These are phyloP conservation scores for Russula vinacea DNA, from an alignment of 768 basidiomycete genomes.

Conservation along the genomic window DNA sequence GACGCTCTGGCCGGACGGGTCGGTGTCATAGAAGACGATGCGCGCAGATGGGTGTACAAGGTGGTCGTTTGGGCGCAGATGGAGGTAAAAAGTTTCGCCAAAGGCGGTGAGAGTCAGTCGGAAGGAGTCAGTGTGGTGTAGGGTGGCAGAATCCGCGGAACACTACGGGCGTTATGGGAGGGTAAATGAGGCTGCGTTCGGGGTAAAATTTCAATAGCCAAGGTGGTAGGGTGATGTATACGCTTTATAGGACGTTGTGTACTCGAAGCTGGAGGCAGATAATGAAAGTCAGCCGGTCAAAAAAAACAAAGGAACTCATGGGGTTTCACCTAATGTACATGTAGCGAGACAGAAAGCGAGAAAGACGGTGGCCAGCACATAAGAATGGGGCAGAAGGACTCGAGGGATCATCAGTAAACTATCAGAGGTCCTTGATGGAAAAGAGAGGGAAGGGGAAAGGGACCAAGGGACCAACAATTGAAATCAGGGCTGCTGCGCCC, in stretches of 20 bases:
- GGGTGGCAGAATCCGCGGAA: constrained; percentile 43
- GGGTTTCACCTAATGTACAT: constrained; percentile 19
- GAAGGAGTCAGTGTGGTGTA: constrained; percentile 68
- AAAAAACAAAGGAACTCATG: neutral
- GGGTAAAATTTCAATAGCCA: constrained; percentile 45
- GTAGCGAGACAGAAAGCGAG: constrained; percentile 17
- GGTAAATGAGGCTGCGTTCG: constrained; percentile 27
- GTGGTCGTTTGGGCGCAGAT: constrained; percentile 73
- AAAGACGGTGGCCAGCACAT: constrained; percentile 31
- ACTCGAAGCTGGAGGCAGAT: constrained; percentile 25
- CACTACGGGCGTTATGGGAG: constrained; percentile 25
- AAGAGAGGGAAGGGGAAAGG: neutral
- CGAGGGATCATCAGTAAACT: constrained; percentile 12
- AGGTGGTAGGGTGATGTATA: constrained; percentile 39
- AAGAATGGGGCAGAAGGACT: neutral
- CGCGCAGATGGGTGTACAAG: constrained; percentile 77
- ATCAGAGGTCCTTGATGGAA: neutral
- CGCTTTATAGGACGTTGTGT: constrained; percentile 39
- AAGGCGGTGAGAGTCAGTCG: constrained; percentile 67
- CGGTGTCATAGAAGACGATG: constrained; percentile 58
- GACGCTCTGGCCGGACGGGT: constrained; percentile 49
- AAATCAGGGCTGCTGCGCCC: neutral
- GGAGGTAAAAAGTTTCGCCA: constrained; percentile 62
- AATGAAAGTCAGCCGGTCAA: neutral
- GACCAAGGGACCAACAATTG: no score